These are phyloP conservation scores for Linnemannia zychae DNA, from an alignment of 192 early-diverging fungal species.

Conservation along the genomic window DNA sequence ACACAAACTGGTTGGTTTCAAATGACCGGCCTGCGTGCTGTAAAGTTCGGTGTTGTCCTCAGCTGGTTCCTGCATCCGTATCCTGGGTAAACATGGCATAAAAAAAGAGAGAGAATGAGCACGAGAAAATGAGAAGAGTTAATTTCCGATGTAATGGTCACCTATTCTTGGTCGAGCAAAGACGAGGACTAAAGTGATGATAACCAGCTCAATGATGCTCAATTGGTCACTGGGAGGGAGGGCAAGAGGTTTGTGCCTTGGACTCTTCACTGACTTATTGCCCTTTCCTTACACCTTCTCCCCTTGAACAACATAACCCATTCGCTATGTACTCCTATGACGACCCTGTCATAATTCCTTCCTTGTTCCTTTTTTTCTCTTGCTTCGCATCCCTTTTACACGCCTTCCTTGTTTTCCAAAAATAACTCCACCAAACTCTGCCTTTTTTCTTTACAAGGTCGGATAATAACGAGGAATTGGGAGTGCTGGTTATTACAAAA, in stretches of 20 bases:
- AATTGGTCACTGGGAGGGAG: neutral
- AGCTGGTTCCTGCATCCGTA: neutral
- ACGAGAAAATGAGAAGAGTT: neutral
- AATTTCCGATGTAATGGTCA: conserved; percentile 1
- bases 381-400: neutral
- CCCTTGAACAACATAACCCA: neutral
- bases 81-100: neutral
- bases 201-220: neutral
- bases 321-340: neutral
- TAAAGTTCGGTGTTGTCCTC: neutral
- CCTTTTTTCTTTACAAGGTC: neutral
- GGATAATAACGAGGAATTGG: neutral
- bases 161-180: neutral
- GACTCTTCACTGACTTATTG: too few relatives aligned
- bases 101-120: neutral
- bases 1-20: neutral
- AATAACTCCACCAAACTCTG: neutral
- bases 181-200: neutral
- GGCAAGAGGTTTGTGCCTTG: neutral
- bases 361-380: neutral
- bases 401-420: neutral
- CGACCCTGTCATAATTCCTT: neutral
- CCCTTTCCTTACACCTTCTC: neutral
- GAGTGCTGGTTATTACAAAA: neutral
- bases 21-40: neutral